Percentiles rank a stretch among this genome's conserved stretches.
Evolutionary conservation across 306 rosid species (phyloP).

Genomic region (Ochetophila trinervis): DNA sequence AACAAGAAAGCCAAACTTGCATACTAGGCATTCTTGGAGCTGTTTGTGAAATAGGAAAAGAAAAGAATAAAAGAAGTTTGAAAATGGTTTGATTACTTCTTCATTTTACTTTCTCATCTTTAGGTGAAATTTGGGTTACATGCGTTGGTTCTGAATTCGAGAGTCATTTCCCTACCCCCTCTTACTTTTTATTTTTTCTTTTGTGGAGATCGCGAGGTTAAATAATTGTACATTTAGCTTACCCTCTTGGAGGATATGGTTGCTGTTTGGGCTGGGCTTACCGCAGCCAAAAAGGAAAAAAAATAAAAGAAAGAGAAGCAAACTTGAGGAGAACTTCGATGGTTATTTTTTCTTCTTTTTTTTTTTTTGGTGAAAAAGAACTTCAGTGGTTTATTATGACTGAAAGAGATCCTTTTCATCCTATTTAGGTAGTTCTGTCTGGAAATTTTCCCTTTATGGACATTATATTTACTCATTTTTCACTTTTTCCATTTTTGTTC

Average conservation of each 20-base stretch:
- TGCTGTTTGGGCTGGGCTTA: too few species aligned
- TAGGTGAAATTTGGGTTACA: background rate
- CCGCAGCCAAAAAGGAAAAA: too few species aligned
- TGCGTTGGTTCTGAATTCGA: background rate
- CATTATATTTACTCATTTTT: background rate
- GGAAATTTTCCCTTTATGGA: background rate
- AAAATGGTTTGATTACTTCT: background rate
- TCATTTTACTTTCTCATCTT: background rate
- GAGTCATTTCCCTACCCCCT: too few species aligned
- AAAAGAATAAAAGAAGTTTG: too few species aligned
- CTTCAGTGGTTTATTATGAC: background rate
- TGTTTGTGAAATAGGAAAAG: too few species aligned
- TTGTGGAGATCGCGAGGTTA: too few species aligned
- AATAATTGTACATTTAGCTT: too few species aligned
- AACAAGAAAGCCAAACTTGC: background rate
- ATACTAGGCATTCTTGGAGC: too few species aligned
- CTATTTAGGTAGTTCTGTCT: background rate
- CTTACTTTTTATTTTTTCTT: too few species aligned
- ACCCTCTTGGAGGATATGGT: too few species aligned
- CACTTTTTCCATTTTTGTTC: background rate
- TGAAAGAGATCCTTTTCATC: constrained; percentile 2
- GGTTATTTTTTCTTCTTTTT: background rate
- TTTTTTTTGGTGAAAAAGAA: background rate
- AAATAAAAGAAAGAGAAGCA: too few species aligned
- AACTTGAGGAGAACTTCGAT: background rate